These are phyloP conservation scores for Angomonas ambiguus DNA, from an alignment of 208 protist genomes.

Conservation along the genomic window DNA sequence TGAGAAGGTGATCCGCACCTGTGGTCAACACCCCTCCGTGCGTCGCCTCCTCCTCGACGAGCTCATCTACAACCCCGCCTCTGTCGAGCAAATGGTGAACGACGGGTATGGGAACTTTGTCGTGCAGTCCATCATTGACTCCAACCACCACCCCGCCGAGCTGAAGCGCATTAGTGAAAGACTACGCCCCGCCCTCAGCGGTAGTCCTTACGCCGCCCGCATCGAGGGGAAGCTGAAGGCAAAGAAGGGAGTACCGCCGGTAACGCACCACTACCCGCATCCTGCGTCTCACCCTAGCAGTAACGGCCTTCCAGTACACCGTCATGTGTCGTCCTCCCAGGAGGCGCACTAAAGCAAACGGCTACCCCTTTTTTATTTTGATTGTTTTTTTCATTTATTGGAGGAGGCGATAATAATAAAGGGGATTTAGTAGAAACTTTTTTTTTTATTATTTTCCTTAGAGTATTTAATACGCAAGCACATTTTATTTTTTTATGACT, in stretches of 20 bases:
- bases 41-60: slow-evolving; percentile 70
- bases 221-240: slow-evolving; percentile 41
- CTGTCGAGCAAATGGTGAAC: slow-evolving; percentile 64
- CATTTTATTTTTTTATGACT: background rate
- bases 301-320: background rate
- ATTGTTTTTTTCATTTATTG: too few relatives aligned
- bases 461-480: too few relatives aligned
- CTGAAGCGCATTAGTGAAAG: slow-evolving; percentile 64
- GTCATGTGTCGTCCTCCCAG: slow-evolving; percentile 3
- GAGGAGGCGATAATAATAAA: too few relatives aligned
- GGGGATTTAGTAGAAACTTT: too few relatives aligned
- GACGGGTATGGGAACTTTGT: slow-evolving; percentile 88
- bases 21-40: slow-evolving; percentile 55
- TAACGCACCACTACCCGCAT: background rate
- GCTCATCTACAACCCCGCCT: slow-evolving; percentile 76
- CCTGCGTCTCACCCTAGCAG: slow-evolving; percentile 6
- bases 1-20: slow-evolving; percentile 68
- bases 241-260: slow-evolving; percentile 8
- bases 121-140: slow-evolving; percentile 68
- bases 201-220: slow-evolving; percentile 34
- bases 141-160: slow-evolving; percentile 40
- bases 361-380: background rate
- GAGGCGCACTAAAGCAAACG: background rate
- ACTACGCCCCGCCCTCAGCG: slow-evolving; percentile 43
- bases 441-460: background rate